phyloP scores from a whole-genome alignment of 2,329 filamentous ascomycete genomes.

The Fusarium succisae region DNA sequence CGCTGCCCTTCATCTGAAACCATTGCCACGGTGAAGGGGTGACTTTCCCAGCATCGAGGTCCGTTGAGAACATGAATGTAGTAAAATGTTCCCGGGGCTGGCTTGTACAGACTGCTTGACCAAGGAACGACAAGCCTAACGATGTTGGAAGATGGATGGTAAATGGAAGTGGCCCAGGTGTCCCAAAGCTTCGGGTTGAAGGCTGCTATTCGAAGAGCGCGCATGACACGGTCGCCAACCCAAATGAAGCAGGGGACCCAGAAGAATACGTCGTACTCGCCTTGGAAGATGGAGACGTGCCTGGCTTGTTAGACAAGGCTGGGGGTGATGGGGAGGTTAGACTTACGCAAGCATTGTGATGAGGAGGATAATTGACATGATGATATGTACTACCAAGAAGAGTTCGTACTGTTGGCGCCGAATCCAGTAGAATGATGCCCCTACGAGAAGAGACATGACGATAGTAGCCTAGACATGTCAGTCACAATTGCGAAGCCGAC shows the following conservation, averaged over 20 bases:
- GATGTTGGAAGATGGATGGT: constrained; percentile 52
- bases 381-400: constrained; percentile 61
- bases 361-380: constrained; percentile 60
- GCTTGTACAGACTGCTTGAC: constrained; percentile 46
- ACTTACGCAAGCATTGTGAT: constrained; percentile 62
- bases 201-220: constrained; percentile 53
- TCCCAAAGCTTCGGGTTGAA: constrained; percentile 53
- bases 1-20: constrained; percentile 29
- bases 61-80: constrained; percentile 56
- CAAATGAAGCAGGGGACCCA: constrained; percentile 61
- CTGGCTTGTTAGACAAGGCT: constrained; percentile 35
- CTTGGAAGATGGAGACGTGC: constrained; percentile 62
- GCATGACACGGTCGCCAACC: constrained; percentile 58
- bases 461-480: constrained; percentile 49
- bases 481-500: rapidly evolving
- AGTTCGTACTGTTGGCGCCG: constrained; percentile 62
- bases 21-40: constrained; percentile 59
- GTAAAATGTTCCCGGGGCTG: constrained; percentile 55
- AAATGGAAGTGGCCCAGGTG: constrained; percentile 48
- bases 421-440: constrained; percentile 61
- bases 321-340: rapidly evolving
- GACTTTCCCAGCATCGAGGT: constrained; percentile 57
- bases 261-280: constrained; percentile 59
- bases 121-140: constrained; percentile 53
- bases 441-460: constrained; percentile 56